These are phyloP conservation scores for Microthlaspi erraticum DNA, from an alignment of 345 rosid genomes.

Conservation along the genomic window DNA sequence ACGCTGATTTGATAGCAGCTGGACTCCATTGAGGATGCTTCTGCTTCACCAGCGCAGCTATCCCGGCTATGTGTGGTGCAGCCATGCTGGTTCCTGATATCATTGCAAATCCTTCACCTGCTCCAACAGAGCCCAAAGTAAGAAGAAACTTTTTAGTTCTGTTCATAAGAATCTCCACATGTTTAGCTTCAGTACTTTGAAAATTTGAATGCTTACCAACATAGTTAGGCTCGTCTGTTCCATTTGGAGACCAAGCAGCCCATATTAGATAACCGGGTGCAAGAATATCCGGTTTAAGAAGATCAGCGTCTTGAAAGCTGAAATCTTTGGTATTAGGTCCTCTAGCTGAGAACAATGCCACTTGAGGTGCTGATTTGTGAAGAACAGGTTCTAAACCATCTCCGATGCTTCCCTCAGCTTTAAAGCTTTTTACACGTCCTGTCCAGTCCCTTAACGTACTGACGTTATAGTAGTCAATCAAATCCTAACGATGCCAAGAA, in stretches of 20 bases:
- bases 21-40: slow-evolving; percentile 97
- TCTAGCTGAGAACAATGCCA: slow-evolving; percentile 96
- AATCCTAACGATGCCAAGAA: slow-evolving; percentile 62
- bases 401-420: slow-evolving; percentile 87
- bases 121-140: slow-evolving; percentile 35
- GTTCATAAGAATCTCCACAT: slow-evolving; percentile 11
- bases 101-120: slow-evolving; percentile 98
- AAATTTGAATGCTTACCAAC: slow-evolving; percentile 58
- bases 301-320: slow-evolving; percentile 96
- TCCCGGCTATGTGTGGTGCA: slow-evolving; percentile 98
- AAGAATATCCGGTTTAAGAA: slow-evolving; percentile 96
- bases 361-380: slow-evolving; percentile 98
- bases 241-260: slow-evolving; percentile 99
- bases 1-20: slow-evolving; percentile 93
- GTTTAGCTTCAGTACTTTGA: slow-evolving; percentile 17
- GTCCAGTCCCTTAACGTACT: slow-evolving; percentile 97
- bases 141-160: slow-evolving; percentile 20
- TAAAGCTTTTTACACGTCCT: slow-evolving; percentile 89
- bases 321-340: slow-evolving; percentile 97
- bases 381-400: slow-evolving; percentile 89
- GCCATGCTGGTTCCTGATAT: slow-evolving; percentile 99
- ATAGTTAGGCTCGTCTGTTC: slow-evolving; percentile 93
- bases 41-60: slow-evolving; percentile 98
- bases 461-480: slow-evolving; percentile 82
- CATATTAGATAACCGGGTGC: slow-evolving; percentile 99